phyloP scores from a whole-genome alignment of 2,329 filamentous ascomycete species.

The Fusarium incarnatum region DNA sequence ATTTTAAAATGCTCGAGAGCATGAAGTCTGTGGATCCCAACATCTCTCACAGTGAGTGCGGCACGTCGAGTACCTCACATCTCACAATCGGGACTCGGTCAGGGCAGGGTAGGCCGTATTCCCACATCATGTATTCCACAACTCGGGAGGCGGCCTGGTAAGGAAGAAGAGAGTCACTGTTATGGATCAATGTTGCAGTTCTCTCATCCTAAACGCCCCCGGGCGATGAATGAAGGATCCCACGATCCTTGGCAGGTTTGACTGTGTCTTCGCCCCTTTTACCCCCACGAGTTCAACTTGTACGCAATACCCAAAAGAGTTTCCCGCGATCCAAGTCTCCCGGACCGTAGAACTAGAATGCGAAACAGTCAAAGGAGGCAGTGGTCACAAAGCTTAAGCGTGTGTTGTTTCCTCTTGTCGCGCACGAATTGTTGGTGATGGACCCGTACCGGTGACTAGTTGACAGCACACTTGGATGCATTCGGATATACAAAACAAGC shows the following conservation, averaged over 20 bases:
- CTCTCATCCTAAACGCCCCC: not conserved
- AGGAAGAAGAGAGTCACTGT: slow-evolving; percentile 28
- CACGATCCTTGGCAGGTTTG: not conserved
- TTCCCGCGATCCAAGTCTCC: not conserved
- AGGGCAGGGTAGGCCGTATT: slow-evolving; percentile 19
- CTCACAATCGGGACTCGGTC: slow-evolving; percentile 31
- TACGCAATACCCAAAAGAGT: not conserved
- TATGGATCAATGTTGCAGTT: not conserved
- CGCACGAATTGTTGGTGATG: not conserved
- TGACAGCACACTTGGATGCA: not conserved
- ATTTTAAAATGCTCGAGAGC: slow-evolving; percentile 35
- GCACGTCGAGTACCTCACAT: slow-evolving; percentile 38
- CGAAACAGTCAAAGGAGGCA: not conserved
- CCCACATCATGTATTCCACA: slow-evolving; percentile 37
- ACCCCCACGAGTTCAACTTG: not conserved
- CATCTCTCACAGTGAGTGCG: slow-evolving; percentile 35
- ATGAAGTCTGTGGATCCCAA: slow-evolving; percentile 30
- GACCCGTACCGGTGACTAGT: not conserved
- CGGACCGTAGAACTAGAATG: not conserved
- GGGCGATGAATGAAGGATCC: not conserved
- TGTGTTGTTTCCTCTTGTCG: not conserved
- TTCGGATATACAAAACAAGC: not conserved
- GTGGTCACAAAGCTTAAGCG: not conserved
- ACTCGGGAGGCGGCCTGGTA: slow-evolving; percentile 30
- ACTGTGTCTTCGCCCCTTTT: not conserved